Evolutionary conservation across 2,329 filamentous ascomycete genomes (phyloP), one percentile per base, ranked within the genome.

Genomic region (Colletotrichum sp.): DNA sequence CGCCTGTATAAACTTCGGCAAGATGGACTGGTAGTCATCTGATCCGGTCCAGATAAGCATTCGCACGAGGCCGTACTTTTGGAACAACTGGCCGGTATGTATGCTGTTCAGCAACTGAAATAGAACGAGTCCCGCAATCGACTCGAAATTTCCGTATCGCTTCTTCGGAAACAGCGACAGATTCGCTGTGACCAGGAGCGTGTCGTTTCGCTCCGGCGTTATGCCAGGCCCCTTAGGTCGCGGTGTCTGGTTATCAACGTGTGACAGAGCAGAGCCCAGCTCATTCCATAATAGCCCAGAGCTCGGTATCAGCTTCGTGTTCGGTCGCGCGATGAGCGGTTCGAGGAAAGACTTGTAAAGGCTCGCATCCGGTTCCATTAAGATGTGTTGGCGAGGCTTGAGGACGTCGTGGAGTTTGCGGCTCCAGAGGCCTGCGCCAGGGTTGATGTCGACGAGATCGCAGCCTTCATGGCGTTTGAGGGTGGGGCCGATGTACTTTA

Each of bases 391-490:
- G 73, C 95, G 92, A 6, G 96, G 96, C 80, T 95, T 86, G 9
- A 99, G 87, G 61, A 90, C 86, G 0, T 95, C 88, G 82, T 98
- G 92, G 1, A 99, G 87, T 80, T 93, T 94, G 32, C 88, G 87
- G 38, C 96, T 98, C 92, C 94, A 97, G 4, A 98, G 70, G 10
- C 96, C 95, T 2, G 87, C 86, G 16, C 96, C 96, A 0, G 96
- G 96, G 82, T 96, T 95, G 72, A 98, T 87, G 82, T 99, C 96
- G 80, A 99, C 87, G 60, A 99, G 90, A 80, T 98, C 96, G 84
- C 96, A 96, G 70, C 95, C 94, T 66, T 88, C 86, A 83, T 97
- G 93, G 60, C 92, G 90, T 38, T 91, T 86, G 21, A 99, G 89
- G 4, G 92, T 92, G 1, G 90, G 89, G 4, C 90, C 91, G n/a